Base-by-base conservation (phyloP, 1,284 basidiomycete species). In the Phaffia rhodozyma region DNA sequence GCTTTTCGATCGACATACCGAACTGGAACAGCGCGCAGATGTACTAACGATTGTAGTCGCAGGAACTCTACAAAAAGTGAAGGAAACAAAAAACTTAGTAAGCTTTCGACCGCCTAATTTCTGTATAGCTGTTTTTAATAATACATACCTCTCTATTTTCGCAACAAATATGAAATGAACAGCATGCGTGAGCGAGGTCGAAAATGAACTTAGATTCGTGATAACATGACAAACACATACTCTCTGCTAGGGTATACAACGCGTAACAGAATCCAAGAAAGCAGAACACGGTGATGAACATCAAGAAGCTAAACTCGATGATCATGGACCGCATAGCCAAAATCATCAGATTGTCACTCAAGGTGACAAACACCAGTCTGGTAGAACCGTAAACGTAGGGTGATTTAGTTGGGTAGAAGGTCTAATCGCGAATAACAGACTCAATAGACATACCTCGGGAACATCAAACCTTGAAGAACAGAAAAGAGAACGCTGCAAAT, bases 201-300 rank as follows among this genome's bases (percentile, higher is more conserved):
- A 16, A 11, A 43, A 5, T 11, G 13, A 11, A 43, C 13, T 43
- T 43, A 16, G 2, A 16, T 11, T 43, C 13, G 16, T 43, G 38
- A 43, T 43, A 43, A 16, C 32, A 34, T 34, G 13, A 43, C 16
- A 43, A n/a, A 16, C 16, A 43, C 38, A 16, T 43, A 43, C 38
- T 76, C 58, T 76, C 70, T 1, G 76, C 75, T 25, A 80, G 75
- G 80, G 89, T 92, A 84, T 85, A 93, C 23, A 96, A 79, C 0
- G 91, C 89, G 75, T 94, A 96, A 43, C 91, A 74, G 73, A 97
- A 97, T 66, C 70, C 75, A 13, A 75, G 65, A 67, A 76, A 78
- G 61, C 91, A 93, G 73, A 92, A 92, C 1, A 83, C 83, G 2
- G 91, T 92, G 29, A 96, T 88, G 49, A 85, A 72, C 87, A 96